Percentiles rank a stretch among this genome's conserved stretches.
Evolutionary conservation across 2,329 filamentous ascomycete species (phyloP).

Genomic region (Atkinsonella hypoxylon): DNA sequence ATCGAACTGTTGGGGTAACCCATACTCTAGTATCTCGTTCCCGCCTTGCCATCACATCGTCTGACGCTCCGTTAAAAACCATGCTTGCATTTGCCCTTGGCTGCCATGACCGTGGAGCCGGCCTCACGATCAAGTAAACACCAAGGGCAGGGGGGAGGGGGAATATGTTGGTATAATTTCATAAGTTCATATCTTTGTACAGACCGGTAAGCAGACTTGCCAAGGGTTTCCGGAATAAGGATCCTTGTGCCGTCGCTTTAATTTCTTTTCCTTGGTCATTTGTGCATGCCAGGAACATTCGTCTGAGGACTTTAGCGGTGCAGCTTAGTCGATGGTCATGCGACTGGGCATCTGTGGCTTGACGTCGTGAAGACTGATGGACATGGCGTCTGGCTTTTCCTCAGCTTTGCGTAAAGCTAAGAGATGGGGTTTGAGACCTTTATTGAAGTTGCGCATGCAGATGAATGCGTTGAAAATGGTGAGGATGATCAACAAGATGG

Average conservation of each 20-base stretch:
- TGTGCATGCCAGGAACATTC: background rate
- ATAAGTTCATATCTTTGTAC: conserved; percentile 7
- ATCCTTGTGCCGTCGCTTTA: background rate
- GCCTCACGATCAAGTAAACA: background rate
- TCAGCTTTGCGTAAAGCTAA: conserved; percentile 37
- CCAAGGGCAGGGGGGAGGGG: background rate
- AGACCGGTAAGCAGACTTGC: conserved; percentile 4
- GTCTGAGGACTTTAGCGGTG: no score
- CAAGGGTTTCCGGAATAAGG: conserved; percentile 1
- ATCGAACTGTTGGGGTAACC: background rate
- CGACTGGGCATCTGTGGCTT: conserved; percentile 42
- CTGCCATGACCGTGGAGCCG: background rate
- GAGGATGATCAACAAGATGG: conserved; percentile 73
- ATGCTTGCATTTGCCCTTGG: background rate
- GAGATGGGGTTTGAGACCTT: conserved; percentile 80
- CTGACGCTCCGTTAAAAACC: background rate
- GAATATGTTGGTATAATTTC: conserved; percentile 2
- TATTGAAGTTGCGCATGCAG: conserved; percentile 84
- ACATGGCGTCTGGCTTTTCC: conserved; percentile 44
- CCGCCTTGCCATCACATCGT: background rate
- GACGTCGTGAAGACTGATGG: conserved; percentile 44
- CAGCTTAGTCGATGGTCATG: conserved; percentile 49
- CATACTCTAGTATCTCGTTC: background rate
- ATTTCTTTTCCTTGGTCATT: background rate
- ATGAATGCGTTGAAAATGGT: conserved; percentile 81